Evolutionary conservation across 371 early-diverging fungal genomes (phyloP).

Genomic region (Sporodiniella umbellata): DNA sequence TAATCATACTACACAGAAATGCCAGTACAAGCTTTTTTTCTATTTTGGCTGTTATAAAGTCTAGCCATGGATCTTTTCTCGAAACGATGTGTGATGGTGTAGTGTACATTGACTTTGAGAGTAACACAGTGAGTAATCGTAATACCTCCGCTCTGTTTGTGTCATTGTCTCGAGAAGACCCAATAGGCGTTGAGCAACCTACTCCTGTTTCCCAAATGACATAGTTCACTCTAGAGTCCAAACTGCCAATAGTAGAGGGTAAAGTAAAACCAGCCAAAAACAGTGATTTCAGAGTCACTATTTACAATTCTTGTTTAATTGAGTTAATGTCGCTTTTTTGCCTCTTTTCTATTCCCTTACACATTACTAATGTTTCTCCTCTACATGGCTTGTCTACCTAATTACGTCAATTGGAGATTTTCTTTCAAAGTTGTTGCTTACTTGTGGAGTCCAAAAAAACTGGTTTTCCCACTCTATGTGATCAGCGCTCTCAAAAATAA

Average conservation of each 20-base stretch:
- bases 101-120: conserved; percentile 81
- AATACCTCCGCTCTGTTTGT: conserved; percentile 73
- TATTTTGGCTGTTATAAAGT: conserved; percentile 51
- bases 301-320: neutral
- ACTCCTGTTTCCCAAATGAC: conserved; percentile 84
- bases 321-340: neutral
- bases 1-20: conserved; percentile 78
- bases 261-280: conserved; percentile 82
- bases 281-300: conserved; percentile 45
- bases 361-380: conserved; percentile 31
- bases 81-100: conserved; percentile 56
- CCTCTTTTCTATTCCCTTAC: neutral
- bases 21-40: conserved; percentile 77
- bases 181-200: conserved; percentile 67
- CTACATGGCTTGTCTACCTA: conserved; percentile 33
- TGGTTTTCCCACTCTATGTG: conserved; percentile 57
- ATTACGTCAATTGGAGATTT: conserved; percentile 14
- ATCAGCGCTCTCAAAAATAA: conserved; percentile 70
- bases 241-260: conserved; percentile 55
- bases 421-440: no score
- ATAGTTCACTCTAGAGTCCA: conserved; percentile 55
- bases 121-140: conserved; percentile 68
- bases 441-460: conserved; percentile 68
- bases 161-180: conserved; percentile 65
- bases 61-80: conserved; percentile 59